A percentile compares a stretch with the other conserved stretches of the same genome.
phyloP scores from a whole-genome alignment of 163 green algal species.

The Scenedesmus sp. region DNA sequence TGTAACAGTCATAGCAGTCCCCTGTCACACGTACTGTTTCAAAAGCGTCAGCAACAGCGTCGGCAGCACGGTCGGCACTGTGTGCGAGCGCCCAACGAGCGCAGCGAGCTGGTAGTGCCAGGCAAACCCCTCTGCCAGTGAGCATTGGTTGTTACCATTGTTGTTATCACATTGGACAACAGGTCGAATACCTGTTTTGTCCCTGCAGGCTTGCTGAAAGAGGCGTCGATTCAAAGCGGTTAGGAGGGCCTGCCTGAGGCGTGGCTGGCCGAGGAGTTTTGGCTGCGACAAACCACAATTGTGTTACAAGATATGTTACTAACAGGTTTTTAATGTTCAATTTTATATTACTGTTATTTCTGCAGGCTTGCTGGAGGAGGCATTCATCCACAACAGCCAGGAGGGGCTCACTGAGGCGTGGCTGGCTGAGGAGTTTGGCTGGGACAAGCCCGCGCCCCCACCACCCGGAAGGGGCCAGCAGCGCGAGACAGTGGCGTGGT shows the following conservation, averaged over 20 bases:
- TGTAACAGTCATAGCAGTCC: neutral
- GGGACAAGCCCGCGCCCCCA: conserved; percentile 1
- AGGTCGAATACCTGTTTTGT: too few species aligned
- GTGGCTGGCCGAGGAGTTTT: conserved; percentile 60
- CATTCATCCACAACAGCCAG: conserved; percentile 49
- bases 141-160: too few species aligned
- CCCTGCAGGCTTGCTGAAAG: neutral
- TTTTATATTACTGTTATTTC: neutral
- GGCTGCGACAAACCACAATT: neutral
- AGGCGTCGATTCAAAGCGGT: conserved; percentile 31
- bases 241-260: conserved; percentile 64
- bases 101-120: neutral
- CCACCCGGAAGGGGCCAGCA: neutral
- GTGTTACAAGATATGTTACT: neutral
- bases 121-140: neutral
- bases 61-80: neutral
- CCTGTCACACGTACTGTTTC: too few species aligned
- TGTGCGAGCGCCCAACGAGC: neutral
- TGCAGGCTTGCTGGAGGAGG: conserved; percentile 29
- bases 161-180: neutral
- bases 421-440: conserved; percentile 67
- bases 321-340: neutral
- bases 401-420: conserved; percentile 69
- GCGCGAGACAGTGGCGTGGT: conserved; percentile 45
- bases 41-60: neutral